A percentile compares a stretch with the other conserved stretches of the same genome.
Conservation (phyloP, 2,329 filamentous ascomycete genomes). For the Cryphonectria nitschkei region DNA sequence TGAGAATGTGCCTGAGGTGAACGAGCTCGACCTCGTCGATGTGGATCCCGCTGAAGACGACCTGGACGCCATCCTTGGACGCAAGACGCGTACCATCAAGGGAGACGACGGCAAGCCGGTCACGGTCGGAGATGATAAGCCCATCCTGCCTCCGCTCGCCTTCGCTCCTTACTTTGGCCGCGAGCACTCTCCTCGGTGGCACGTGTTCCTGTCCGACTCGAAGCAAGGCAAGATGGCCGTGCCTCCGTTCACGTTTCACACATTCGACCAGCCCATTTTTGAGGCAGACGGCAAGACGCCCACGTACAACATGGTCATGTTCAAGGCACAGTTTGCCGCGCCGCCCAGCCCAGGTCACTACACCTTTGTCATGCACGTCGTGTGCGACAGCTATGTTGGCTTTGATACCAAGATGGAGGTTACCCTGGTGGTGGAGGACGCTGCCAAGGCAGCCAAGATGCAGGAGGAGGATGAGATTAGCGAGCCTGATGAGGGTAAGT, state of each 20-base stretch:
- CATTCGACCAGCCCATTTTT: slow-evolving; percentile 88
- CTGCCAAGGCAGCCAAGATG: slow-evolving; percentile 79
- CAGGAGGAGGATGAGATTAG: slow-evolving; percentile 92
- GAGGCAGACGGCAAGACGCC: slow-evolving; percentile 75
- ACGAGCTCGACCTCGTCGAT: slow-evolving; percentile 83
- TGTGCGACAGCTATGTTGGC: slow-evolving; percentile 94
- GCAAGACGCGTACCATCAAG: slow-evolving; percentile 71
- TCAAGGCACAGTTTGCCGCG: slow-evolving; percentile 96
- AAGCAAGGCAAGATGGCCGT: slow-evolving; percentile 97
- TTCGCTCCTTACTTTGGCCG: slow-evolving; percentile 89
- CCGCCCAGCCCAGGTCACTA: slow-evolving; percentile 92
- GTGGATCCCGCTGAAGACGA: slow-evolving; percentile 92
- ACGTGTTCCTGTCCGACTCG: slow-evolving; percentile 90
- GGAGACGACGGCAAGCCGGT: slow-evolving; percentile 60
- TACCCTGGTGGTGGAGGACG: slow-evolving; percentile 85
- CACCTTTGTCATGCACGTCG: slow-evolving; percentile 89
- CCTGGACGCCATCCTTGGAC: slow-evolving; percentile 79
- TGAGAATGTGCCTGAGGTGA: slow-evolving; percentile 71
- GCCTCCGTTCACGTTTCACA: slow-evolving; percentile 91
- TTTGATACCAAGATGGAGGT: slow-evolving; percentile 93
- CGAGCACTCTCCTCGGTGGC: slow-evolving; percentile 88
- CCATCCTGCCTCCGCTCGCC: slow-evolving; percentile 79
- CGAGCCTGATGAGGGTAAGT: slow-evolving; percentile 94
- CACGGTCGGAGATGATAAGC: slow-evolving; percentile 58
- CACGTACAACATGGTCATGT: slow-evolving; percentile 91